Evolutionary conservation across 805 yeast genomes (phyloP), one percentile per base, ranked within the genome.

Genomic region (Metschnikowia kunwiensis): DNA sequence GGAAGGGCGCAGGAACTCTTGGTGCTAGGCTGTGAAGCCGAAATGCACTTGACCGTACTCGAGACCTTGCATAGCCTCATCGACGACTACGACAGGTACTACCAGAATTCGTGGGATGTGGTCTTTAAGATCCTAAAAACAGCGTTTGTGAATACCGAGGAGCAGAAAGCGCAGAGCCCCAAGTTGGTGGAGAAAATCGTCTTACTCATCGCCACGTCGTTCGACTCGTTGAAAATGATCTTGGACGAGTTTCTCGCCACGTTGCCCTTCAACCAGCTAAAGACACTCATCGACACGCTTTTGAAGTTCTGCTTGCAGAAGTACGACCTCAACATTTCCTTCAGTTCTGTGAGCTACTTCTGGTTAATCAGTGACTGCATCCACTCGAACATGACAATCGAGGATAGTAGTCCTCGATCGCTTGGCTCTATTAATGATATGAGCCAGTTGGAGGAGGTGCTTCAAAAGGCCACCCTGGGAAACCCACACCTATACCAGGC

Each of bases 261-360:
- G 3, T 64, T 93, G 8, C 95, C 97, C 0, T 58, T 72, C 22
- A 62, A 66, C n/a, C 82, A 81, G 37, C 67, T 86, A 24, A 74
- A 72, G 40, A 67, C 71, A 2, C 72, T 89, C 26, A 77, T 88
- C 40, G 87, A 86, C 44, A 78, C 89, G 1, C 64, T 91, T 24
- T 75, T 72, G 49, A 74, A 78, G 43, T 91, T 86, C 58, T 80
- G 86, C 22, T 61, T 71, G 2, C 97, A 93, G 51, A 62, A 58
- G 1, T 68, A 66, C 44, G 96, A 91, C 47, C 58, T 91, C 46
- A 91, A 91, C 56, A 85, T 87, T 14, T 86, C 97, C 0, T 88
- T 91, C 55, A 86, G 95, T 32, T 81, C 96, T 0, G 84, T 88
- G 7, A 86, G 96, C 48, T 84, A 88, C 47, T 89, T 88, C 53